Evolutionary conservation across 306 rosid species (phyloP).

Genomic region (Leucaena leucocephala): DNA sequence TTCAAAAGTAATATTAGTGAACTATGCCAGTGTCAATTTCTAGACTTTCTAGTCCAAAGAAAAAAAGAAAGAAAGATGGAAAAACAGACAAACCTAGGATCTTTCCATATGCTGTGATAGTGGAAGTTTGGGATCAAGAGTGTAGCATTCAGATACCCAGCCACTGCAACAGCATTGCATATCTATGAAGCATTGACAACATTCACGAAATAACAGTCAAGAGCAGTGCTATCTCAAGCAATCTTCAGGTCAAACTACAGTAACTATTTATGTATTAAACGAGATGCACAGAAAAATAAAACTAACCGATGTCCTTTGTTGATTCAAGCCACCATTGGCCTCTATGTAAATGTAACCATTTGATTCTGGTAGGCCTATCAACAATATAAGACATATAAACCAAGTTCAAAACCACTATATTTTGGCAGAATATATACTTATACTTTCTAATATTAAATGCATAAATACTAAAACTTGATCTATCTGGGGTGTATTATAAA

Average conservation of each 20-base stretch:
- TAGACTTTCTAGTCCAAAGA: conserved; percentile 8
- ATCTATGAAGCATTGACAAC: conserved; percentile 54
- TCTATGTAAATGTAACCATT: conserved; percentile 84
- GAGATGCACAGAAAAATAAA: conserved; percentile 17
- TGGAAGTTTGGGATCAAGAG: conserved; percentile 85
- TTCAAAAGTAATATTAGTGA: conserved; percentile 10
- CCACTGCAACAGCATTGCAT: conserved; percentile 94
- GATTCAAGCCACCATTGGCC: conserved; percentile 91
- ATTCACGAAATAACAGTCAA: conserved; percentile 40
- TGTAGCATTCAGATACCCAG: conserved; percentile 89
- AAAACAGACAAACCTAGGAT: conserved; percentile 71
- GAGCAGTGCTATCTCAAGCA: conserved; percentile 17
- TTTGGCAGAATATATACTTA: conserved; percentile 5
- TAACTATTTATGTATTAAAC: background rate
- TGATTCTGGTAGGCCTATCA: conserved; percentile 69
- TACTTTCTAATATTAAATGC: background rate
- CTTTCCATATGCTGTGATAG: conserved; percentile 92
- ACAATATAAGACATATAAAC: conserved; percentile 27
- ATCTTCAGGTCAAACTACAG: conserved; percentile 23
- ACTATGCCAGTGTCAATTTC: conserved; percentile 13
- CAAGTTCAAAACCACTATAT: conserved; percentile 14
- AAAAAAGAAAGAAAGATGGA: conserved; percentile 15
- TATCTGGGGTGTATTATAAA: background rate
- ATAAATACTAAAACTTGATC: background rate
- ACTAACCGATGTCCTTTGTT: conserved; percentile 85